Evolutionary conservation across 768 basidiomycete species (phyloP).

Genomic region (Rickenella mellea): DNA sequence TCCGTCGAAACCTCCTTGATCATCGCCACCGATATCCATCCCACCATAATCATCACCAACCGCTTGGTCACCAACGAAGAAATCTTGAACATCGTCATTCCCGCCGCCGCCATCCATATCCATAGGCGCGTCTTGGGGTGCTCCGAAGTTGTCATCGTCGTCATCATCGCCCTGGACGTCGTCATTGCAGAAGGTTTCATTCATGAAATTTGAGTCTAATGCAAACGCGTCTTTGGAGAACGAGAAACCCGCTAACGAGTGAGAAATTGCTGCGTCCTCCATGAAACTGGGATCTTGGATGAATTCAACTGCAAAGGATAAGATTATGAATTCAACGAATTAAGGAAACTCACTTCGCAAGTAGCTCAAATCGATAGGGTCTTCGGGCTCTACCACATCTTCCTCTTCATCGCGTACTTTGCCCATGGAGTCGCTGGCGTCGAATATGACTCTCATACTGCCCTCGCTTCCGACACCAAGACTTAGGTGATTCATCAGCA

Average conservation of each 20-base stretch:
- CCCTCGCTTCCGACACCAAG: constrained; percentile 72
- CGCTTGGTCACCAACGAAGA: constrained; percentile 18
- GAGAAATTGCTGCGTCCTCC: constrained; percentile 66
- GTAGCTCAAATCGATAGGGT: constrained; percentile 54
- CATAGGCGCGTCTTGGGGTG: constrained; percentile 24
- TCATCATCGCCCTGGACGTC: constrained; percentile 38
- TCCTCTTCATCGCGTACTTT: constrained; percentile 58
- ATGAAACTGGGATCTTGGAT: constrained; percentile 59
- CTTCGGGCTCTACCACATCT: constrained; percentile 54
- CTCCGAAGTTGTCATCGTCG: constrained; percentile 31
- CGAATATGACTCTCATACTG: constrained; percentile 85
- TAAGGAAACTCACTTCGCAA: constrained; percentile 42
- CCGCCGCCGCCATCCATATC: constrained; percentile 3
- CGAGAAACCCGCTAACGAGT: constrained; percentile 72
- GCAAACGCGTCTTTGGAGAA: constrained; percentile 63
- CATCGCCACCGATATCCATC: constrained; percentile 8
- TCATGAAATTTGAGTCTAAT: constrained; percentile 53
- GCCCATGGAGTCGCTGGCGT: constrained; percentile 85
- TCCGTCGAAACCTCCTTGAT: constrained; percentile 17
- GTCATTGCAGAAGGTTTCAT: constrained; percentile 33
- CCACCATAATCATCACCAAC: constrained; percentile 15
- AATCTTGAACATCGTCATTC: constrained; percentile 5
- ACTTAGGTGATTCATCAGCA: constrained; percentile 93
- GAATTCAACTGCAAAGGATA: constrained; percentile 44
- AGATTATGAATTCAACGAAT: constrained; percentile 1